Base-by-base conservation (phyloP, 2,329 filamentous ascomycete genomes). In the Pseudogymnoascus sp. region DNA sequence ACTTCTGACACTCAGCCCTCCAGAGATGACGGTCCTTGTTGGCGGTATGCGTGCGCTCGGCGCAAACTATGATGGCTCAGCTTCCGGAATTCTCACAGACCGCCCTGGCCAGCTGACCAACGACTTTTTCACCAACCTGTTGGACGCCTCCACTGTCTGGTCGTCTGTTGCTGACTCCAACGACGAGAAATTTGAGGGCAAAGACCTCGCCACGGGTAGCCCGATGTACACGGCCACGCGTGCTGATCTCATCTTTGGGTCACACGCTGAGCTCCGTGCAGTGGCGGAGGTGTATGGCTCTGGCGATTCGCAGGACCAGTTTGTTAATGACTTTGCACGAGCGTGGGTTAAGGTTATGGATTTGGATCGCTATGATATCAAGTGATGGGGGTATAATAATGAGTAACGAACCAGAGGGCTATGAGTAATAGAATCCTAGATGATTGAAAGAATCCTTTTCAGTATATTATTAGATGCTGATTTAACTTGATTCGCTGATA, bases 281-380 rank as follows among this genome's bases (percentile, higher is more conserved):
- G 71, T 83, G 60, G 72, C 81, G 34, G 82, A 85, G 73, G 76
- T 84, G 2, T 85, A 85, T 67, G 81, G 74, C 38, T 72, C 74
- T 61, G 67, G 73, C 2, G 81, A 81, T 64, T 76, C 73, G 32
- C 67, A 78, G 62, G 74, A 78, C 57, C 80, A 80, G 73, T 81
- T 85, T 62, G 76, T 79, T 57, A 77, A 77, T 69, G 81, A 84
- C 73, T 85, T 85, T 68, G 76, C 82, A 9, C 71, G 73, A 22
- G 81, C 79, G 16, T 85, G 81, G 82, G 73, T 75, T 62, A 85
- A 85, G 79, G 78, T 85, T 18, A 82, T 82, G 79, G 79, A 81
- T 64, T 68, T 81, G 65, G 82, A 85, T 67, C 78, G 82, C 41
- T 85, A 78, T 67, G 82, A 85, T 64, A 63, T 79, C 6, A 67